Base-by-base conservation (phyloP, 805 yeast genomes). In the Wickerhamiella spandovensis region DNA sequence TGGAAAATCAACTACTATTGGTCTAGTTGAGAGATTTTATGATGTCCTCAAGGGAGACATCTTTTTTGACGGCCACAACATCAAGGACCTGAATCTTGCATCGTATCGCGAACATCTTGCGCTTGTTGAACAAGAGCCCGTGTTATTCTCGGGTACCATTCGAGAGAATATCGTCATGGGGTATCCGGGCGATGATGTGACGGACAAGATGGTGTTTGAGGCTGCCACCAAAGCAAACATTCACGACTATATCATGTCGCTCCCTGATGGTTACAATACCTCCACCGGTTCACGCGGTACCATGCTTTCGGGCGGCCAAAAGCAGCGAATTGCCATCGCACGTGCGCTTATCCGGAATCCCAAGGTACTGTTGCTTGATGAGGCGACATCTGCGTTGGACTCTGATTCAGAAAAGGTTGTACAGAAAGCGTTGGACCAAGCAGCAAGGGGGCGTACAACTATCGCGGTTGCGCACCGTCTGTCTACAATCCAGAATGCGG, bases 381-480 rank as follows among this genome's bases (percentile, higher is more conserved):
- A 82, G 59, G 84, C 84, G 3, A 78, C 84, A 0, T 77, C 82
- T 2, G 83, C 84, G 1, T 65, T 78, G 38, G 83, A 79, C 59
- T 72, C 73, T 61, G 82, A 78, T 61, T 84, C 95, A 0, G 95
- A 86, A 64, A 72, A 81, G 42, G 77, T 78, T 59, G 85, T 86
- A 50, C 95, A 87, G 65, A 59, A 68, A 5, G 86, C 95, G 5
- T 78, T 82, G 51, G 75, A 73, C 25, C 71, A 67, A n/a, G 90
- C 85, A 54, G 84, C 87, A 54, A 58, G 68, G 43, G 73, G 81
- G 38, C 81, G 95, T 59, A 85, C 95, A 3, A 81, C 87, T 38
- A 69, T 86, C 56, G 86, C 94, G 57, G 84, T 86, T 64, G 95
- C 95, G 5, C 95, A 86, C 67, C 71, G 95, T 56, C 71, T 86